Evolutionary conservation across 208 protist genomes (phyloP).

Genomic region (Leptomonas pyrrhocoris): DNA sequence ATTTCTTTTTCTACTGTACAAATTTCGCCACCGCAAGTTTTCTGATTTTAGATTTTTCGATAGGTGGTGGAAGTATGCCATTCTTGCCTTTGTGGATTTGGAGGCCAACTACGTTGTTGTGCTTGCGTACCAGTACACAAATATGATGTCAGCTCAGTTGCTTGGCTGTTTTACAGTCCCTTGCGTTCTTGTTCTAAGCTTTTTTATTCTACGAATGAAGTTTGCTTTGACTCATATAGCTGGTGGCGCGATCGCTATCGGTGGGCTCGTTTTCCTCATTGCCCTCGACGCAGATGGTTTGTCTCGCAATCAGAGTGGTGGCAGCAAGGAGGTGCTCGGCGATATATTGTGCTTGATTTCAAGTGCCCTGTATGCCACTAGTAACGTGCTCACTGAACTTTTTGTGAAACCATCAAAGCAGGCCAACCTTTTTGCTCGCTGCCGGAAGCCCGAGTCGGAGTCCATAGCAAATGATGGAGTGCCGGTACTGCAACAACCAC

Average conservation of each 20-base stretch:
- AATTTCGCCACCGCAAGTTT: slow-evolving; percentile 38
- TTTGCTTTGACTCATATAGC: slow-evolving; percentile 85
- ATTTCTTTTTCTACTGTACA: slow-evolving; percentile 57
- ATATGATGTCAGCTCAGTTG: slow-evolving; percentile 91
- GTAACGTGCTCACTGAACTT: slow-evolving; percentile 92
- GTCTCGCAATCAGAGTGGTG: slow-evolving; percentile 36
- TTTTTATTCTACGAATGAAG: slow-evolving; percentile 81
- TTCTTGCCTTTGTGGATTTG: slow-evolving; percentile 90
- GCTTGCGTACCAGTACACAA: slow-evolving; percentile 93
- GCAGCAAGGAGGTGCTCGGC: slow-evolving; percentile 67
- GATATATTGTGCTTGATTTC: slow-evolving; percentile 86
- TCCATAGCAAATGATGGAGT: background rate
- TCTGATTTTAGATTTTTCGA: slow-evolving; percentile 65
- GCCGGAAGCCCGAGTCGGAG: slow-evolving; percentile 1
- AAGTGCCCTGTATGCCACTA: slow-evolving; percentile 82
- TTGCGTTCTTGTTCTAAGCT: slow-evolving; percentile 89
- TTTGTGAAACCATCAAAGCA: slow-evolving; percentile 79
- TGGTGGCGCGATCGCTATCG: slow-evolving; percentile 79
- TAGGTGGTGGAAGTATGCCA: slow-evolving; percentile 85
- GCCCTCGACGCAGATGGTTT: slow-evolving; percentile 73
- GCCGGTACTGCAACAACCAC: background rate
- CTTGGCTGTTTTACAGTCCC: slow-evolving; percentile 94
- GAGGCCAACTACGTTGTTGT: slow-evolving; percentile 95
- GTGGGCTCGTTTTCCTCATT: slow-evolving; percentile 82
- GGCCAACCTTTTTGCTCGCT: slow-evolving; percentile 21